phyloP scores from a whole-genome alignment of 352 stramenopile species.

The Halophytophthora batemanensis region DNA sequence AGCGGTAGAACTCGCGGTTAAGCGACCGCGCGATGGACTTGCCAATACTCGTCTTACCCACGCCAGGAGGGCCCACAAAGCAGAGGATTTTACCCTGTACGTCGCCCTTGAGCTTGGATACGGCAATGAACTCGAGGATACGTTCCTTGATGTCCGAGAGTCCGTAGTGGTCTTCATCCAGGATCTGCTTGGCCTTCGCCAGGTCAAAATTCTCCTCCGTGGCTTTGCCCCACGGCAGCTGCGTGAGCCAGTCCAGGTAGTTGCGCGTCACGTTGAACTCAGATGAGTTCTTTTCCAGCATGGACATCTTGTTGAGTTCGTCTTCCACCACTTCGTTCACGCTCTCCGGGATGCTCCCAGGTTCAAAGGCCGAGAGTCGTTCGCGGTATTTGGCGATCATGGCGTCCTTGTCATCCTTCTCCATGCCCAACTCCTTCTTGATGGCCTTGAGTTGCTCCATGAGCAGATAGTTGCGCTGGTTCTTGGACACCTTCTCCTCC shows the following conservation, averaged over 20 bases:
- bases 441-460: slow-evolving; percentile 99
- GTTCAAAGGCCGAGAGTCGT: slow-evolving; percentile 55
- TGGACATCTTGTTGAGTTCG: slow-evolving; percentile 97
- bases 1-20: slow-evolving; percentile 98
- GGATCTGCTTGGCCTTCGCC: slow-evolving; percentile 85
- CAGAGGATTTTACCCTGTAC: slow-evolving; percentile 98
- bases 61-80: slow-evolving; percentile 93
- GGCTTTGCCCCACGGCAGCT: slow-evolving; percentile 95
- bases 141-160: slow-evolving; percentile 98
- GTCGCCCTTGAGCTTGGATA: slow-evolving; percentile 95
- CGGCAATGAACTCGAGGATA: slow-evolving; percentile 99
- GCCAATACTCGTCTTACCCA: slow-evolving; percentile 95
- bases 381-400: slow-evolving; percentile 97
- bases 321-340: slow-evolving; percentile 96
- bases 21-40: slow-evolving; percentile 96
- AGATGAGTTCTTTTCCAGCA: slow-evolving; percentile 97
- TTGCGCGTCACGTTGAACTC: slow-evolving; percentile 99
- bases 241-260: slow-evolving; percentile 98
- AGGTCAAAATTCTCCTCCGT: slow-evolving; percentile 98
- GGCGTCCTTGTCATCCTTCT: slow-evolving; percentile 98
- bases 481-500: slow-evolving; percentile 92
- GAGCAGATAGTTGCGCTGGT: slow-evolving; percentile 98
- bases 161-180: slow-evolving; percentile 98
- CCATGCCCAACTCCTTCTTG: slow-evolving; percentile 99
- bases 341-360: slow-evolving; percentile 59